phyloP scores from a whole-genome alignment of 371 early-diverging fungal species.

The Mucor plumbeus region DNA sequence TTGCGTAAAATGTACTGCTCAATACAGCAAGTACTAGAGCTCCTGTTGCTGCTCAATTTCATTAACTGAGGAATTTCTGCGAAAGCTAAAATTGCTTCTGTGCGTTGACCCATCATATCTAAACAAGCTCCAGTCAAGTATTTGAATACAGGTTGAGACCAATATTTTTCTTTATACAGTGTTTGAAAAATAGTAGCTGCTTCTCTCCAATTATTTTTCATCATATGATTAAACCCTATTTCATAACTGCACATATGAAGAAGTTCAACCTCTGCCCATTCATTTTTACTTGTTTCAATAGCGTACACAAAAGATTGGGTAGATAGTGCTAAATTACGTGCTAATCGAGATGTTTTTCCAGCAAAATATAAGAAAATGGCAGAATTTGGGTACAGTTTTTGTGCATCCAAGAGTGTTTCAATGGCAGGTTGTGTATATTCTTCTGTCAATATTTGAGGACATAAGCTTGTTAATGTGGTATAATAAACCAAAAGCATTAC shows the following conservation, averaged over 20 bases:
- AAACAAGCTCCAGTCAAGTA: slow-evolving; percentile 59
- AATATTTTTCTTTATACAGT: slow-evolving; percentile 43
- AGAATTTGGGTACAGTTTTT: slow-evolving; percentile 54
- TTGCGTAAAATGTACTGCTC: slow-evolving; percentile 64
- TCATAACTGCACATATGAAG: slow-evolving; percentile 56
- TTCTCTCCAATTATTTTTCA: slow-evolving; percentile 55
- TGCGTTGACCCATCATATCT: slow-evolving; percentile 46
- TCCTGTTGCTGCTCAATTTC: slow-evolving; percentile 32
- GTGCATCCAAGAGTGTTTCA: slow-evolving; percentile 57
- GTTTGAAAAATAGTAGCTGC: slow-evolving; percentile 45
- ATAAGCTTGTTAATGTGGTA: slow-evolving; percentile 34
- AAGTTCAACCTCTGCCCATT: slow-evolving; percentile 46
- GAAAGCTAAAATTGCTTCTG: slow-evolving; percentile 47
- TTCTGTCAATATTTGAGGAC: slow-evolving; percentile 43
- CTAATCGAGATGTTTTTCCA: slow-evolving; percentile 55
- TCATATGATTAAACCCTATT: slow-evolving; percentile 55
- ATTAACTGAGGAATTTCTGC: slow-evolving; percentile 37
- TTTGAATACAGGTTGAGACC: slow-evolving; percentile 52
- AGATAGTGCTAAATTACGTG: slow-evolving; percentile 36
- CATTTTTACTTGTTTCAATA: slow-evolving; percentile 42
- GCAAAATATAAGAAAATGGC: slow-evolving; percentile 64
- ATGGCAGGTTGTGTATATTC: slow-evolving; percentile 52
- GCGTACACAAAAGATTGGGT: slow-evolving; percentile 50
- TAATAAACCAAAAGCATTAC: slow-evolving; percentile 56
- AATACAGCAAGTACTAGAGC: slow-evolving; percentile 48